Conservation (phyloP, 257 asterid genomes). For the Nicotiana paniculata region DNA sequence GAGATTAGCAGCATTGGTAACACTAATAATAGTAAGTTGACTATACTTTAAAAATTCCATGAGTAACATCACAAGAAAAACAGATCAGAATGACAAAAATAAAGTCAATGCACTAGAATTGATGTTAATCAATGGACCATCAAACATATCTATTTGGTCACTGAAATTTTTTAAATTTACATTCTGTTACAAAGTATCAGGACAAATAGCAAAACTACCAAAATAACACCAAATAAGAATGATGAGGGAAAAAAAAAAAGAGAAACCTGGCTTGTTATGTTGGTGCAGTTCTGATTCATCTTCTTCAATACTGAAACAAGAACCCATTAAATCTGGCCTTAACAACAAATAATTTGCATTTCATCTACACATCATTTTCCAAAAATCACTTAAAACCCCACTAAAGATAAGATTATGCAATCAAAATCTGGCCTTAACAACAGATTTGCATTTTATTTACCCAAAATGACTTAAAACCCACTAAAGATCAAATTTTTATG, state of each 20-base stretch:
- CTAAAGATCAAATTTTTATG: constrained; percentile 20
- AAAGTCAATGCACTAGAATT: background rate
- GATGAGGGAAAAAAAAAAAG: background rate
- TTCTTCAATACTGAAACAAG: constrained; percentile 71
- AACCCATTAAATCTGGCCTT: constrained; percentile 51
- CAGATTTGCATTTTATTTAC: constrained; percentile 39
- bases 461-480: constrained; percentile 2
- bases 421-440: constrained; percentile 11
- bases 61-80: background rate
- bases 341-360: constrained; percentile 42
- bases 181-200: background rate
- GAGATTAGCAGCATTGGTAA: background rate
- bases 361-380: background rate
- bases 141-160: background rate
- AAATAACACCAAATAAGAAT: background rate
- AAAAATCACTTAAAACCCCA: background rate
- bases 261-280: constrained; percentile 34
- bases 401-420: constrained; percentile 17
- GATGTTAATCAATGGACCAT: background rate
- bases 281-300: constrained; percentile 30
- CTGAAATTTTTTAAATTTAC: background rate
- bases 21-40: background rate
- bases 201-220: background rate
- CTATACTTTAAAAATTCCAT: background rate
- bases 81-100: background rate